Conservation (phyloP, 768 basidiomycete species). For the Leccinum fibrillosum region DNA sequence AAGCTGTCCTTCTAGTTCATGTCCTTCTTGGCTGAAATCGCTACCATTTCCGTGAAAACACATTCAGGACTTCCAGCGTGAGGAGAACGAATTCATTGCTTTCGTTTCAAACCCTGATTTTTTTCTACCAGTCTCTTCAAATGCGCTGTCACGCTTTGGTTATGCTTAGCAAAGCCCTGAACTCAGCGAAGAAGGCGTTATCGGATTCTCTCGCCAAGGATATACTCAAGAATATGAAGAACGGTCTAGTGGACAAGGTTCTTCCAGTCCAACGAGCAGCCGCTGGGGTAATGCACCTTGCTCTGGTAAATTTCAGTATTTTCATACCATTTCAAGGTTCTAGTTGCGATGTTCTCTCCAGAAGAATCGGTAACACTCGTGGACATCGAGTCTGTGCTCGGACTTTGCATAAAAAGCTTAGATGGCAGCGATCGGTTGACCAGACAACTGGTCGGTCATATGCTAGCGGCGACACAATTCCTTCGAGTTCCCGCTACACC, state of each 20-base stretch:
- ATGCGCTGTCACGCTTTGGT: conserved; percentile 79
- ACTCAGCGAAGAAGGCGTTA: conserved; percentile 77
- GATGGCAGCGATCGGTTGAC: conserved; percentile 82
- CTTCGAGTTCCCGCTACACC: conserved; percentile 47
- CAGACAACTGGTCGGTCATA: conserved; percentile 77
- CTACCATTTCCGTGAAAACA: conserved; percentile 56
- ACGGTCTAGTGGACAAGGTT: conserved; percentile 75
- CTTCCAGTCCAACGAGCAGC: conserved; percentile 82
- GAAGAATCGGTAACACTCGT: conserved; percentile 52
- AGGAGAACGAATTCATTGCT: conserved; percentile 25
- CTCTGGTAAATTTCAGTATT: background rate
- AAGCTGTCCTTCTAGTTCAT: conserved; percentile 61
- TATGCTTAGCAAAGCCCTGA: conserved; percentile 76
- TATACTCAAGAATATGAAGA: conserved; percentile 77
- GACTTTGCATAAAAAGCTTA: conserved; percentile 64
- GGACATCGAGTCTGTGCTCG: conserved; percentile 77
- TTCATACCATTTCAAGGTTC: conserved; percentile 38
- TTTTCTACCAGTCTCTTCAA: conserved; percentile 58
- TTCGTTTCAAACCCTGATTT: conserved; percentile 5
- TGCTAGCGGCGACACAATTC: conserved; percentile 81
- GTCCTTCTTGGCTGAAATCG: conserved; percentile 91
- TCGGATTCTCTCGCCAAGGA: conserved; percentile 78
- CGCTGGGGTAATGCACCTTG: conserved; percentile 53
- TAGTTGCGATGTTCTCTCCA: conserved; percentile 56
- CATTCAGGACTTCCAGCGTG: conserved; percentile 70